Base-by-base conservation (phyloP, 176 grass and related monocot species). In the Dactylis glomerata region DNA sequence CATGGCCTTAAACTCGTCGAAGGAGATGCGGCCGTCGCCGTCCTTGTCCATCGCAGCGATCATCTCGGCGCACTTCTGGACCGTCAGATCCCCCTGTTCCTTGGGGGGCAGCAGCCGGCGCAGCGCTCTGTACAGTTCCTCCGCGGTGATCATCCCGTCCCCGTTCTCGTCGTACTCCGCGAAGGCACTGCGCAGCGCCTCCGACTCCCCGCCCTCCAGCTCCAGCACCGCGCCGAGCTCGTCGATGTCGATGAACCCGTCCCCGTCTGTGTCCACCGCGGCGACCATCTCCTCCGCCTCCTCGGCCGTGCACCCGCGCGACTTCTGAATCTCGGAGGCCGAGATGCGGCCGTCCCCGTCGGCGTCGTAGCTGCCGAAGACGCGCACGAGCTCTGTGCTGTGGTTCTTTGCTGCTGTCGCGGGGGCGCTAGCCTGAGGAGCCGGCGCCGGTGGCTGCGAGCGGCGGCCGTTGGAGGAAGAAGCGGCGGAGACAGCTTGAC, bases 1-100 rank as follows among this genome's bases (percentile, higher is more conserved):
- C 87, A 85, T 85, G 8, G 30, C n/a, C 82, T 76, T 76, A 77
- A 89, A 89, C 59, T 76, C 82, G 47, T 85, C 87, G 68, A 89
- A 85, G 49, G 69, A 85, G 87, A 89, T 10, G 59, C 76, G 82
- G 9, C 87, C 87, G 17, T 89, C 77, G 49, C 59, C 82, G 69
- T 89, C 20, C 24, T 51, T 1, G 40, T 89, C 87, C 13, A 76
- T 24, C 1, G 31, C 70, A 1, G n/a, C 51, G 22, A 89, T 14
- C 1, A 89, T 89, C 70, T 76, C 23, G 27, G 16, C 5, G 47
- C 87, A 89, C 8, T 1, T 34, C 70, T 85, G 51, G 1, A 26
- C 14, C 31, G 71, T 63, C 49, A 24, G 52, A 44, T 44, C 41
- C 41, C 3, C 34, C 34, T 36, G 5, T 14, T 81, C 78, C 14